Percentiles rank a stretch among this genome's conserved stretches.
phyloP scores from a whole-genome alignment of 352 stramenopile genomes.

The Pythium chondricola region DNA sequence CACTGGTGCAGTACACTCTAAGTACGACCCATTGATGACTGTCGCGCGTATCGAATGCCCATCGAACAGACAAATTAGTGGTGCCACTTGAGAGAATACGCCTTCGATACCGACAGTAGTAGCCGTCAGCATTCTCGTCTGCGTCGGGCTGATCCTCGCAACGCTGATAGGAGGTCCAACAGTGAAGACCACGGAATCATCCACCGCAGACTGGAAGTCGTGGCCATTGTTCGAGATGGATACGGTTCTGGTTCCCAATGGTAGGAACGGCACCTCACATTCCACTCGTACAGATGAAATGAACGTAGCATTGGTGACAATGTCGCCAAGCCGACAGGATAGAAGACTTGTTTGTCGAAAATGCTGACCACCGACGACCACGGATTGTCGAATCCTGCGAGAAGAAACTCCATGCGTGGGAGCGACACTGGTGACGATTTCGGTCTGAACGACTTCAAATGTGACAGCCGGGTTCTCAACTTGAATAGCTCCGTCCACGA shows the following conservation, averaged over 20 bases:
- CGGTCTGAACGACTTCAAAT: constrained; percentile 27
- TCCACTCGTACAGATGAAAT: constrained; percentile 42
- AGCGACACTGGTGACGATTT: constrained; percentile 19
- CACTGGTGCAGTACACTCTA: constrained; percentile 9
- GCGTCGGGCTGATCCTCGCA: neutral
- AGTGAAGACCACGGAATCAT: constrained; percentile 2
- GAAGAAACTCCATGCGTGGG: constrained; percentile 12
- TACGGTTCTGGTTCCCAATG: constrained; percentile 30
- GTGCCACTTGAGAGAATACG: constrained; percentile 6
- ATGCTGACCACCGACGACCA: constrained; percentile 32
- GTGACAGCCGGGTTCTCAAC: constrained; percentile 23
- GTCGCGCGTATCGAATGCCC: neutral
- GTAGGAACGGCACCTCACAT: constrained; percentile 44
- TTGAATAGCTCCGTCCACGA: constrained; percentile 16
- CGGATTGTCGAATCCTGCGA: constrained; percentile 2
- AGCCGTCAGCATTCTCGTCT: no score
- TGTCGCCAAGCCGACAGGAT: constrained; percentile 37
- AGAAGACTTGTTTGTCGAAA: constrained; percentile 43
- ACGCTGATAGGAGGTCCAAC: constrained; percentile 10
- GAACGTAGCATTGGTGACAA: constrained; percentile 26
- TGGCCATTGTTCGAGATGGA: constrained; percentile 53
- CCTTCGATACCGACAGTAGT: constrained; percentile 13
- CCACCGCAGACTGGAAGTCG: constrained; percentile 26
- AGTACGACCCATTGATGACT: constrained; percentile 10
- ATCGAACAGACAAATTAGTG: constrained; percentile 10